These are phyloP conservation scores for Termitomyces sp. DNA, from an alignment of 768 basidiomycete species.

Conservation along the genomic window DNA sequence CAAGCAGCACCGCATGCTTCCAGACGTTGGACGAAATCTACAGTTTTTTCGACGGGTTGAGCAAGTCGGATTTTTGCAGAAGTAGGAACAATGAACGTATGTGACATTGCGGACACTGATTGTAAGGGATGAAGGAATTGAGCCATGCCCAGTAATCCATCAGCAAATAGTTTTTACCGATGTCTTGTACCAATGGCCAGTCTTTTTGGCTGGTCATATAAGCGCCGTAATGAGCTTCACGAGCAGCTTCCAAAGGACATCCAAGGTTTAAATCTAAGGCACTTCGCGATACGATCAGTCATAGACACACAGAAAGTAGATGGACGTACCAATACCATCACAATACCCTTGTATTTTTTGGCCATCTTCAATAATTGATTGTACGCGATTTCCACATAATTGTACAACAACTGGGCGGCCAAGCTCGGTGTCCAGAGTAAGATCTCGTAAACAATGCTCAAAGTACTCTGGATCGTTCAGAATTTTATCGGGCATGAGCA, in stretches of 20 bases:
- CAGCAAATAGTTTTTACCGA: conserved; percentile 38
- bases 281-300: conserved; percentile 10
- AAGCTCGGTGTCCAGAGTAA: conserved; percentile 27
- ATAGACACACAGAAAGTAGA: not conserved
- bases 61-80: conserved; percentile 60
- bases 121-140: not conserved
- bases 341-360: conserved; percentile 53
- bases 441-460: conserved; percentile 54
- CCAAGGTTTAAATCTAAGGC: conserved; percentile 71
- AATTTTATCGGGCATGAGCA: conserved; percentile 61
- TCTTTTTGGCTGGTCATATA: conserved; percentile 72
- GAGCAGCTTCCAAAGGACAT: conserved; percentile 69
- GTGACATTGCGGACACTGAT: conserved; percentile 59
- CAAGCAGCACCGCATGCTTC: conserved; percentile 65
- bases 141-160: not conserved
- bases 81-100: conserved; percentile 57
- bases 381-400: conserved; percentile 67
- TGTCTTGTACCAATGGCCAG: conserved; percentile 60
- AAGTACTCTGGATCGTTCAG: conserved; percentile 61
- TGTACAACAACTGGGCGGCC: conserved; percentile 60
- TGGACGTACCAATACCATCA: conserved; percentile 59
- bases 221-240: conserved; percentile 63
- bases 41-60: conserved; percentile 47
- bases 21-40: conserved; percentile 49
- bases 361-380: conserved; percentile 53